These are phyloP conservation scores for Parachlorella kessleri DNA, from an alignment of 139 green algal species.

Conservation along the genomic window DNA sequence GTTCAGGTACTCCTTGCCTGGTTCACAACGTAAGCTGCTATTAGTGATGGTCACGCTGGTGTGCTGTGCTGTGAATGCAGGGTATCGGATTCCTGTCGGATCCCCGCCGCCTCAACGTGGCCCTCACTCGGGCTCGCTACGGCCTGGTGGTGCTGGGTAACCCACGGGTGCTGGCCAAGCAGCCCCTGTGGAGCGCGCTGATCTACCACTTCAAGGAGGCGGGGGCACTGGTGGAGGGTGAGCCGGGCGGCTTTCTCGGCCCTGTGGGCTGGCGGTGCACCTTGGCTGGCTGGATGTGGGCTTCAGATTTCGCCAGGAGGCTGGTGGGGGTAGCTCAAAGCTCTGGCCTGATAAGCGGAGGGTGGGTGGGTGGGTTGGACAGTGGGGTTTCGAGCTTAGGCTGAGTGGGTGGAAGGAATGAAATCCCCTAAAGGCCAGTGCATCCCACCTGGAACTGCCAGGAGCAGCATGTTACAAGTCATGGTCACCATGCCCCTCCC, in stretches of 20 bases:
- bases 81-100: conserved; percentile 97
- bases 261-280: no score
- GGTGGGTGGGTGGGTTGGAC: neutral
- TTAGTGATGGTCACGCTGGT: no score
- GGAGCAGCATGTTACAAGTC: no score
- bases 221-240: conserved; percentile 88
- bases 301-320: no score
- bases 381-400: neutral
- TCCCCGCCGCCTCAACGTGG: conserved; percentile 94
- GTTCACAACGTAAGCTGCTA: no score
- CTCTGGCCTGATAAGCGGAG: no score
- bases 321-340: no score
- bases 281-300: no score
- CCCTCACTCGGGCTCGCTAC: conserved; percentile 91
- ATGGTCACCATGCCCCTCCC: no score
- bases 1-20: no score
- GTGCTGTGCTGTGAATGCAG: conserved; percentile 35
- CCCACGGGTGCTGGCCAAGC: conserved; percentile 71
- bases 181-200: conserved; percentile 92
- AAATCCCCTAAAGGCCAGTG: neutral
- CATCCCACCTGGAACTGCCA: neutral
- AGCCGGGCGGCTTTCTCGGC: no score
- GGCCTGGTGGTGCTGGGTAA: conserved; percentile 96
- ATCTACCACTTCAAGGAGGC: conserved; percentile 90
- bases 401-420: neutral